Evolutionary conservation across 768 basidiomycete species (phyloP).

Genomic region (Clitopilus passeckerianus): DNA sequence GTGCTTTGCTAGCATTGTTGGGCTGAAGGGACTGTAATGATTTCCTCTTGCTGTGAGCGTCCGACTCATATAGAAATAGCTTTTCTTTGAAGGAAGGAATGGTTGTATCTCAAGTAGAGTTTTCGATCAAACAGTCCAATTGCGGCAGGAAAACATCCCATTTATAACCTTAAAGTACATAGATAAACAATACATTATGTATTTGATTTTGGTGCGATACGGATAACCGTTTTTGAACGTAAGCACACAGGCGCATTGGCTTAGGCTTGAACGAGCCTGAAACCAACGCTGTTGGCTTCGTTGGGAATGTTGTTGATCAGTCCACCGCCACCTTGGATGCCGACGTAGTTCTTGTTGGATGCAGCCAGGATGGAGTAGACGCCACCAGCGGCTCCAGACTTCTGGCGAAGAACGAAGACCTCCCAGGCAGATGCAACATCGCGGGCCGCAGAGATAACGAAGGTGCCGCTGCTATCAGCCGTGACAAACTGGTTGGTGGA

Average conservation of each 20-base stretch:
- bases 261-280: constrained; percentile 14
- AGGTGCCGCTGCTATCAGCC: constrained; percentile 23
- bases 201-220: not conserved
- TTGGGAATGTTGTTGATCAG: constrained; percentile 22
- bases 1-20: no score
- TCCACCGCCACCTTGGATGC: constrained; percentile 16
- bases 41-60: no score
- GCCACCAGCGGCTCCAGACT: constrained; percentile 16
- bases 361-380: constrained; percentile 25
- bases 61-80: no score
- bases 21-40: no score
- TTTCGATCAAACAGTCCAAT: no score
- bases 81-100: no score
- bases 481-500: constrained; percentile 22
- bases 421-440: constrained; percentile 22
- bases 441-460: constrained; percentile 21
- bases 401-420: constrained; percentile 20
- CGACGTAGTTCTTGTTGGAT: constrained; percentile 23
- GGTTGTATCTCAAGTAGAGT: no score
- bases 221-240: not conserved
- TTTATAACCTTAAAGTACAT: no score
- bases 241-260: not conserved
- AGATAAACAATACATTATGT: not conserved
- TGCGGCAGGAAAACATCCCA: no score
- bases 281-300: constrained; percentile 18